phyloP scores from a whole-genome alignment of 1,139 yeast genomes.

The Zygosaccharomyces sapae region DNA sequence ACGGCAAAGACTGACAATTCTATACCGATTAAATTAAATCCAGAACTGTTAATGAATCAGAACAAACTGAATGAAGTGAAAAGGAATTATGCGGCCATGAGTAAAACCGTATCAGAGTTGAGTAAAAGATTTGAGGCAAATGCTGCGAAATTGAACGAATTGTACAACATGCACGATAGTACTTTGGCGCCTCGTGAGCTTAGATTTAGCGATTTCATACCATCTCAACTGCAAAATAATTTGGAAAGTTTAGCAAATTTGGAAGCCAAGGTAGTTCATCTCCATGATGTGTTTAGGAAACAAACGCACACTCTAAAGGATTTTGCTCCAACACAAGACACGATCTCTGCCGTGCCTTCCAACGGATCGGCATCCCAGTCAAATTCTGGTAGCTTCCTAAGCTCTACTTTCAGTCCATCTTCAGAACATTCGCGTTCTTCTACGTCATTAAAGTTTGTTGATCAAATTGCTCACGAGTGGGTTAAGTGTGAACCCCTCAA shows the following conservation, averaged over 20 bases:
- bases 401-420: constrained; percentile 20
- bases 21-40: constrained; percentile 34
- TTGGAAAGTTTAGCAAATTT: constrained; percentile 28
- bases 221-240: constrained; percentile 21
- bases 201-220: constrained; percentile 24
- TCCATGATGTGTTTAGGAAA: constrained; percentile 26
- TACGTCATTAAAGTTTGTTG: constrained; percentile 18
- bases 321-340: constrained; percentile 6
- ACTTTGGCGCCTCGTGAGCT: constrained; percentile 17
- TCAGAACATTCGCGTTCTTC: constrained; percentile 11
- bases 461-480: constrained; percentile 28
- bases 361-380: constrained; percentile 7
- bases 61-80: constrained; percentile 18
- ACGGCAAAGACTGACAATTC: constrained; percentile 33
- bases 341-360: constrained; percentile 10
- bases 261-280: constrained; percentile 16
- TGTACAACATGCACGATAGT: constrained; percentile 17
- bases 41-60: constrained; percentile 23
- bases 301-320: constrained; percentile 24
- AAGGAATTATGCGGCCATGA: constrained; percentile 13
- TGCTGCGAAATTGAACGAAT: constrained; percentile 15
- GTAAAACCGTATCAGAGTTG: constrained; percentile 16
- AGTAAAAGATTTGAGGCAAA: constrained; percentile 19
- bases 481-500: constrained; percentile 17
- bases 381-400: constrained; percentile 13